A percentile compares a stretch with the other conserved stretches of the same genome.
phyloP scores from a whole-genome alignment of 2,329 filamentous ascomycete species.

The Pseudocercospora macadamiae region DNA sequence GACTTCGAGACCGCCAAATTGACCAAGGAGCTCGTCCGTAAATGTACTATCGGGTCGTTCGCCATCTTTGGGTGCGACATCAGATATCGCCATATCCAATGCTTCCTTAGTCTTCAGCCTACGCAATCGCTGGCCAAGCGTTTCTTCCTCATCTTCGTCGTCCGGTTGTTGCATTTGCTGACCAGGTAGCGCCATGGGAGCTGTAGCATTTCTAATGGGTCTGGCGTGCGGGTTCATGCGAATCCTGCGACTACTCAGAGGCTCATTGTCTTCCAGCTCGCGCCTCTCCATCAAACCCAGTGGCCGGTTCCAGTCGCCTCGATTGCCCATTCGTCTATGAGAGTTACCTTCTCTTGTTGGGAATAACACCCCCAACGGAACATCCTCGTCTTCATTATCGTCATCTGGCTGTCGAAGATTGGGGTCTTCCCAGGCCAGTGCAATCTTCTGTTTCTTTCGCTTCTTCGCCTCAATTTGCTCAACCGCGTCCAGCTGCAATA shows the following conservation, averaged over 20 bases:
- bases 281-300: constrained; percentile 77
- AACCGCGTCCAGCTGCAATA: constrained; percentile 88
- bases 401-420: constrained; percentile 41
- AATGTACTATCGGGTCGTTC: constrained; percentile 61
- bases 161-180: constrained; percentile 30
- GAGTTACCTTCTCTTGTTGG: constrained; percentile 60
- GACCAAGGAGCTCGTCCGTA: constrained; percentile 68
- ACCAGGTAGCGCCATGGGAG: constrained; percentile 35
- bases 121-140: constrained; percentile 66
- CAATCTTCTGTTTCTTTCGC: constrained; percentile 74
- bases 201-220: constrained; percentile 23
- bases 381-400: constrained; percentile 63
- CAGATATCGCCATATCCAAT: constrained; percentile 47
- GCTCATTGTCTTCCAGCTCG: constrained; percentile 90
- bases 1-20: constrained; percentile 60
- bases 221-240: constrained; percentile 54
- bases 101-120: constrained; percentile 64
- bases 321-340: constrained; percentile 48
- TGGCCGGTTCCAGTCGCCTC: constrained; percentile 60
- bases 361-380: constrained; percentile 81
- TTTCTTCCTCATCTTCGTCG: constrained; percentile 57
- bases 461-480: constrained; percentile 79
- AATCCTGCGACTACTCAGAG: constrained; percentile 74
- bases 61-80: constrained; percentile 35
- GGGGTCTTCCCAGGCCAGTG: constrained; percentile 86